phyloP scores from a whole-genome alignment of 129 eudicot species.

The Escallonia rubra region DNA sequence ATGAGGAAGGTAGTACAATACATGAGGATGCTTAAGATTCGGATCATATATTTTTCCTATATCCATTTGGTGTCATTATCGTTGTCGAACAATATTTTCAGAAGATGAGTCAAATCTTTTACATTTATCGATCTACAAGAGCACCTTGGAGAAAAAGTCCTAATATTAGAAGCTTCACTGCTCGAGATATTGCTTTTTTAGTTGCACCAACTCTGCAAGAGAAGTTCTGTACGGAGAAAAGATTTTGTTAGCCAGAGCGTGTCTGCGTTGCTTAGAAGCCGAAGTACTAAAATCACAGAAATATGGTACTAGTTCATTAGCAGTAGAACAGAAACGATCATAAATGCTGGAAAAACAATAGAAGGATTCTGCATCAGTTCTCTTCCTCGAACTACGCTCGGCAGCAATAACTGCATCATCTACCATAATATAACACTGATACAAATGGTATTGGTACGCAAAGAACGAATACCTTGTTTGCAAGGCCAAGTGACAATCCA shows the following conservation, averaged over 20 bases:
- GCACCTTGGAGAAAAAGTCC: neutral
- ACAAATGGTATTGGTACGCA: neutral
- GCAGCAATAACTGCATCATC: neutral
- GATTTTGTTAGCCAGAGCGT: neutral
- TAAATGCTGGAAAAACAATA: neutral
- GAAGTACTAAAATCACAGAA: no score
- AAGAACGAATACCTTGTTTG: constrained; percentile 50
- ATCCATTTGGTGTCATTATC: no score
- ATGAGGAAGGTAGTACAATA: no score
- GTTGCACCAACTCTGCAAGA: constrained; percentile 14
- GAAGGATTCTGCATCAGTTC: neutral
- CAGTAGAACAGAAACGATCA: constrained; percentile 27
- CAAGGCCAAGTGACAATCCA: constrained; percentile 82
- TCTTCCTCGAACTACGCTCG: no score
- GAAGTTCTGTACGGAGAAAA: constrained; percentile 13
- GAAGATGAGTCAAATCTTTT: no score
- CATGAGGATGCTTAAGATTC: neutral
- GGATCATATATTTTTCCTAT: no score
- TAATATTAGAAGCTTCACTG: constrained; percentile 18
- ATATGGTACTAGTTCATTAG: constrained; percentile 29
- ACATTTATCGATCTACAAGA: no score
- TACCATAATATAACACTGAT: neutral
- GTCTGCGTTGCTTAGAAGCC: no score
- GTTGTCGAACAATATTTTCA: no score
- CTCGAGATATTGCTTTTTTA: constrained; percentile 12